Base-by-base conservation (phyloP, 345 rosid species). In the Microthlaspi erraticum region DNA sequence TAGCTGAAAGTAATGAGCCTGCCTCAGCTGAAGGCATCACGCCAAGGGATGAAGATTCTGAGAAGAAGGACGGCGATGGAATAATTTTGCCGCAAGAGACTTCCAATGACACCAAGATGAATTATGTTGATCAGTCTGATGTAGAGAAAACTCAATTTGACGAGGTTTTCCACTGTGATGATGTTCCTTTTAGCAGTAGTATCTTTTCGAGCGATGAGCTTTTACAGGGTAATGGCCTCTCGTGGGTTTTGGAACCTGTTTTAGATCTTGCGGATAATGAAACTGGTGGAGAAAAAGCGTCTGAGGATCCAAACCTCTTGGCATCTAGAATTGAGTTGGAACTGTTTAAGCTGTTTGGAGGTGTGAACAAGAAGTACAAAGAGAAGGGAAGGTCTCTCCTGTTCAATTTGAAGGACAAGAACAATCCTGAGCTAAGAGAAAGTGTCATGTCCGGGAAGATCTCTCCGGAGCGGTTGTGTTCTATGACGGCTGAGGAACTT, bases 401-500 rank as follows among this genome's bases (percentile, higher is more conserved):
- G 57, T 94, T 94, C 71, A 94, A 94, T 66, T 77, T 94, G 72
- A 94, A 92, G 77, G 99, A 94, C 77, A 90, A 83, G 41, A 94
- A 71, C 77, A 94, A 94, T 73, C 99, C 99, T 72, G 98, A 92
- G 66, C 79, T 94, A 32, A 81, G 98, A 59, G 98, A 87, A 79
- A 85, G 83, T 71, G 99, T 94, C 66, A 74, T 86, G 78, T 82
- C 85, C 0, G 96, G 97, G 20, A 89, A 87, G 57, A 94, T 94
- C 59, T 42, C 87, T 10, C 91, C 99, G 0, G 84, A 84, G 36
- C 75, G 82, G 41, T 82, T 91, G 39, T 94, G 98, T 71, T 81
- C 93, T 31, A 94, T 94, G 99, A 87, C 89, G 10, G 92, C 98
- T 0, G 99, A 94, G 88, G 99, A 91, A 62, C 97, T 94, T 80